Evolutionary conservation across 306 rosid genomes (phyloP).

Genomic region (Corylus avellana): DNA sequence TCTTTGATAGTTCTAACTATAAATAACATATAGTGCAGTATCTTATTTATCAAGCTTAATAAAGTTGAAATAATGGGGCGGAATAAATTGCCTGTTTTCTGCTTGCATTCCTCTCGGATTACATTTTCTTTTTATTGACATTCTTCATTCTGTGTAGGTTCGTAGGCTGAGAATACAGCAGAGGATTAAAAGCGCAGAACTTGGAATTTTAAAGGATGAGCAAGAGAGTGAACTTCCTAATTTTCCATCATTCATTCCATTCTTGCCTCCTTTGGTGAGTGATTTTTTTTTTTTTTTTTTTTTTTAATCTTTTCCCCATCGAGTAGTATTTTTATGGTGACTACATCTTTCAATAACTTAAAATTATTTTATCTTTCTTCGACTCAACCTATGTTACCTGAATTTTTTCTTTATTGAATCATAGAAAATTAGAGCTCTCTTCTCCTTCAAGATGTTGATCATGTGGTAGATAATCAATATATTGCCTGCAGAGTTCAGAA

Average conservation of each 20-base stretch:
- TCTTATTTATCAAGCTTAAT: background rate
- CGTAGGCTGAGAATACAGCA: constrained; percentile 96
- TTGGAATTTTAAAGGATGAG: constrained; percentile 61
- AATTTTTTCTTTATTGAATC: constrained; percentile 18
- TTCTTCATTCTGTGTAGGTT: constrained; percentile 54
- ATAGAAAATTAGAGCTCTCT: background rate
- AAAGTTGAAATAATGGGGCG: background rate
- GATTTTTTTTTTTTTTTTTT: constrained; percentile 28
- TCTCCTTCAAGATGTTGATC: constrained; percentile 12
- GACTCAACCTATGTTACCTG: background rate
- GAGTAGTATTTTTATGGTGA: background rate
- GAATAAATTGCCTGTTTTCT: background rate
- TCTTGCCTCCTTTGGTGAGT: constrained; percentile 94
- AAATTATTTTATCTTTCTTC: background rate
- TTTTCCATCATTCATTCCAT: constrained; percentile 94
- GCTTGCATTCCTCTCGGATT: background rate
- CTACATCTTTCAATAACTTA: background rate
- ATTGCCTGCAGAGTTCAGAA: constrained; percentile 72
- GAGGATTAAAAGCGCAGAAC: constrained; percentile 77
- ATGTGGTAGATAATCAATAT: constrained; percentile 26
- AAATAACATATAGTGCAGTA: background rate
- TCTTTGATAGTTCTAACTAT: background rate
- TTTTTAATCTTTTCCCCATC: too few species aligned
- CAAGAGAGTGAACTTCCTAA: constrained; percentile 88
- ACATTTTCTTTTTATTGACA: background rate